Base-by-base conservation (phyloP, 352 stramenopile species). In the Phytophthora crassamura region DNA sequence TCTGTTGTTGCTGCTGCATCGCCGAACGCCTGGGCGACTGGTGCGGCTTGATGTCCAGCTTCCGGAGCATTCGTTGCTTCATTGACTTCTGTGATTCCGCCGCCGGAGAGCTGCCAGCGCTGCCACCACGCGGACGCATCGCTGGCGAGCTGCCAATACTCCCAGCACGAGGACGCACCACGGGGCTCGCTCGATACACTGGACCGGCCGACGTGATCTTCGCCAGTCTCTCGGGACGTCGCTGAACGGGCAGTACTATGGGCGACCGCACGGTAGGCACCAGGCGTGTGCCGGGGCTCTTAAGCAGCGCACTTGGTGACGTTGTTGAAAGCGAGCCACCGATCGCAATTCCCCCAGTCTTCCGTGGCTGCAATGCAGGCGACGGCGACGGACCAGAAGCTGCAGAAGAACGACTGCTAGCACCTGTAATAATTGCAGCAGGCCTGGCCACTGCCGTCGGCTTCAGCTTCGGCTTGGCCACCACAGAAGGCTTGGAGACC, bases 31-130 rank as follows among this genome's bases (percentile, higher is more conserved):
- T 69, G 43, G 84, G 82, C 11, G 84, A 92, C 52, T 92, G 84
- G 67, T 92, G 81, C 15, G 84, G 84, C 59, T 90, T 90, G 64
- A 92, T 90, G 48, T 90, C 81, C 8, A 92, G 67, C 59, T 88
- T 90, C 32, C 72, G 73, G 15, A 77, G 66, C 32, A 87, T 49
- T 46, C 81, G 61, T 64, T 89, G 53, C 30, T 59, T 65, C 52
- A 74, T 63, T 25, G 39, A 22, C n/a, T 65, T 67, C 20, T 72
- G 65, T 0, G 61, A 42, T 70, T 50, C 22, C 35, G 55, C 7
- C 0, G 45, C 52, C n/a, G 57, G 52, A 6, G 58, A 67, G 16
- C 52, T 70, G 9, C 59, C 43, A 57, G 51, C 55, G 34, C 57
- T 75, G 15, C 38, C 54, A 45, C 25, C 59, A 39, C 52, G 40